These are phyloP conservation scores for Penicillium sp. DNA, from an alignment of 2,329 filamentous ascomycete genomes.

Conservation along the genomic window DNA sequence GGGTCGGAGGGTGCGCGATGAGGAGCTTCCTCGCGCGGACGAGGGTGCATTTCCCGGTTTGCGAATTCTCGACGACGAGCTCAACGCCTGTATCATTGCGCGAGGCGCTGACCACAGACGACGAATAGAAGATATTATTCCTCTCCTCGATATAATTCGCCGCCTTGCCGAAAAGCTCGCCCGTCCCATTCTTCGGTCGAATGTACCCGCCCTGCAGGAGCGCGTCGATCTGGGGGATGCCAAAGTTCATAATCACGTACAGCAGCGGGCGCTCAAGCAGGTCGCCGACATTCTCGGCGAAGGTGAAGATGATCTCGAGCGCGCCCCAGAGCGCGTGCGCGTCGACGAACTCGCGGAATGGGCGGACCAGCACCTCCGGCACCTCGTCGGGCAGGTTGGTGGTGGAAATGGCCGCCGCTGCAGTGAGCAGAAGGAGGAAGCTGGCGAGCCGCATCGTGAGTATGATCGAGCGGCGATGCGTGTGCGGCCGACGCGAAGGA, in stretches of 20 bases:
- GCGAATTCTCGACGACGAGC: constrained; percentile 30
- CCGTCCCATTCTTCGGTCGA: constrained; percentile 23
- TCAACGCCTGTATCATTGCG: constrained; percentile 27
- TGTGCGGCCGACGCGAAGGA: not conserved
- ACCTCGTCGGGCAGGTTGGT: constrained; percentile 32
- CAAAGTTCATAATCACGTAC: constrained; percentile 19
- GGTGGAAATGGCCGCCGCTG: not conserved
- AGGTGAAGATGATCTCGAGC: constrained; percentile 11
- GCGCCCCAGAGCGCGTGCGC: constrained; percentile 17
- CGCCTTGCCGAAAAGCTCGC: constrained; percentile 23
- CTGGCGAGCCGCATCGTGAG: not conserved
- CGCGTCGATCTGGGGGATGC: constrained; percentile 24
- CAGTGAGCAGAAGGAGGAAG: not conserved
- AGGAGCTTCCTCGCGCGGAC: constrained; percentile 46
- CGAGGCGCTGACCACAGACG: constrained; percentile 25
- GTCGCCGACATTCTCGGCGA: constrained; percentile 21
- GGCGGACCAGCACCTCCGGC: constrained; percentile 23
- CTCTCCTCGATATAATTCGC: constrained; percentile 31
- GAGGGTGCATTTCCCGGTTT: constrained; percentile 30
- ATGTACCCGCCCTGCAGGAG: constrained; percentile 25
- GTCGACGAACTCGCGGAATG: constrained; percentile 26
- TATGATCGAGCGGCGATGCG: not conserved
- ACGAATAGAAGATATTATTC: constrained; percentile 32
- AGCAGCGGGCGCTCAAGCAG: constrained; percentile 19
- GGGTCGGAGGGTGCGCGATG: constrained; percentile 42